Percentiles rank a stretch among this genome's conserved stretches.
These are phyloP conservation scores for Dothistroma septosporum DNA, from an alignment of 2,329 filamentous ascomycete genomes.

Conservation along the genomic window DNA sequence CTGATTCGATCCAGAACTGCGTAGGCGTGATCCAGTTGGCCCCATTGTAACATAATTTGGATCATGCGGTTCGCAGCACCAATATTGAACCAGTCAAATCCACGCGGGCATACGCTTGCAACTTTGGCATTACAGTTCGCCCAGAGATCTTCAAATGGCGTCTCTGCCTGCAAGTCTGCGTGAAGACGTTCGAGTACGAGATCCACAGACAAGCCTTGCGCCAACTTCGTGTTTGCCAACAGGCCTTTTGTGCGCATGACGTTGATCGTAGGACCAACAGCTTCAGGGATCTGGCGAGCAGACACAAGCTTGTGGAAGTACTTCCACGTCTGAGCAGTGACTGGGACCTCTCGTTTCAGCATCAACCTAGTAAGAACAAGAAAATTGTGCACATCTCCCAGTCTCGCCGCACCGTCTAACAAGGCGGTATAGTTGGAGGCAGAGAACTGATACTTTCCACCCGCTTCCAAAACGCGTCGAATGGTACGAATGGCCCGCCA, in stretches of 20 bases:
- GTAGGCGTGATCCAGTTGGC: slow-evolving; percentile 21
- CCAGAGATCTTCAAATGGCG: slow-evolving; percentile 19
- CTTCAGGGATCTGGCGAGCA: slow-evolving; percentile 10
- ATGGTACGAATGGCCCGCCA: background rate
- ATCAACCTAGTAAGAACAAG: slow-evolving; percentile 26
- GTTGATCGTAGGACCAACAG: slow-evolving; percentile 9
- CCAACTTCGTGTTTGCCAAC: slow-evolving; percentile 13
- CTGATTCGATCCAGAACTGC: slow-evolving; percentile 20
- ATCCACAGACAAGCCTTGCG: slow-evolving; percentile 10
- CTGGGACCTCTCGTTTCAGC: slow-evolving; percentile 16
- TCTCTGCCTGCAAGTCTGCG: slow-evolving; percentile 14
- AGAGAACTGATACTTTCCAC: slow-evolving; percentile 11
- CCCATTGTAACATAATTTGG: slow-evolving; percentile 20
- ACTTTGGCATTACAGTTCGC: slow-evolving; percentile 18
- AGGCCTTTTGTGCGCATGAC: slow-evolving; percentile 27
- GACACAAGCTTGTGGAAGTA: slow-evolving; percentile 24
- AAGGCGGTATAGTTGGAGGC: slow-evolving; percentile 23
- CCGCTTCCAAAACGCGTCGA: slow-evolving; percentile 19
- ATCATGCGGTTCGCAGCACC: slow-evolving; percentile 25
- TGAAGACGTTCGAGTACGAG: slow-evolving; percentile 15
- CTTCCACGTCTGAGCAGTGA: slow-evolving; percentile 25
- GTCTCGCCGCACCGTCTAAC: slow-evolving; percentile 22
- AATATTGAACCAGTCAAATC: slow-evolving; percentile 25
- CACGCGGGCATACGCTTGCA: slow-evolving; percentile 1
- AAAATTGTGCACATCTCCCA: slow-evolving; percentile 29